Percentiles rank a stretch among this genome's conserved stretches.
Conservation (phyloP, 805 yeast genomes). For the Candida mattraensis region DNA sequence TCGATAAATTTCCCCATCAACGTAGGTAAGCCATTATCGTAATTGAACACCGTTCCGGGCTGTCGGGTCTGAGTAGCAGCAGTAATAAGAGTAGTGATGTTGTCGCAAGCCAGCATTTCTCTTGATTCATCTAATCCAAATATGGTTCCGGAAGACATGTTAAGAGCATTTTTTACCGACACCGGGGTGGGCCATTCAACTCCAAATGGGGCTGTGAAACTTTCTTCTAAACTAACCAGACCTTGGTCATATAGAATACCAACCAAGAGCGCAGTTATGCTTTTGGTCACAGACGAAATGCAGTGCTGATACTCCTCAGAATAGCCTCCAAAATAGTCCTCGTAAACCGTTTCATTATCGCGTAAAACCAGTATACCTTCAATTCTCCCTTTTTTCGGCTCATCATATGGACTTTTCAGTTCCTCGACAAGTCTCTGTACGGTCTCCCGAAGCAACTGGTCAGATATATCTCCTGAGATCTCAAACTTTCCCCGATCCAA, state of each 20-base stretch:
- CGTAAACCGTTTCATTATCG: slow-evolving; percentile 1
- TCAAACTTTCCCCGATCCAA: not conserved
- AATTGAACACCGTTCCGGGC: slow-evolving; percentile 2
- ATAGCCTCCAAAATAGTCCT: slow-evolving; percentile 5
- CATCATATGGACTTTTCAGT: slow-evolving; percentile 2
- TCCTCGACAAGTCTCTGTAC: not conserved
- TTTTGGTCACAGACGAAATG: slow-evolving; percentile 3
- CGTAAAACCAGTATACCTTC: slow-evolving; percentile 2
- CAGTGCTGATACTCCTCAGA: not conserved
- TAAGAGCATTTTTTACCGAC: not conserved
- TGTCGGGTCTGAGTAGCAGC: not conserved
- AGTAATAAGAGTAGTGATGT: not conserved
- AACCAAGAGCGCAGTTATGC: slow-evolving; percentile 1
- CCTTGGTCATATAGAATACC: slow-evolving; percentile 4
- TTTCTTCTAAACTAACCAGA: not conserved
- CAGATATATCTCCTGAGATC: not conserved
- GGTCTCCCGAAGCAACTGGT: not conserved
- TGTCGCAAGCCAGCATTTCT: not conserved
- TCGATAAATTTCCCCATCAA: slow-evolving; percentile 1
- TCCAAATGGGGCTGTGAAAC: not conserved
- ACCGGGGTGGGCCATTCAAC: not conserved
- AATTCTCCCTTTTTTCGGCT: not conserved
- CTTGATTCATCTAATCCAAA: not conserved
- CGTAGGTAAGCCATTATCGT: slow-evolving; percentile 1
- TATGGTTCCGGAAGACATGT: slow-evolving; percentile 2